phyloP scores from a whole-genome alignment of 495 filamentous ascomycete species.

The Xylaria longipes region DNA sequence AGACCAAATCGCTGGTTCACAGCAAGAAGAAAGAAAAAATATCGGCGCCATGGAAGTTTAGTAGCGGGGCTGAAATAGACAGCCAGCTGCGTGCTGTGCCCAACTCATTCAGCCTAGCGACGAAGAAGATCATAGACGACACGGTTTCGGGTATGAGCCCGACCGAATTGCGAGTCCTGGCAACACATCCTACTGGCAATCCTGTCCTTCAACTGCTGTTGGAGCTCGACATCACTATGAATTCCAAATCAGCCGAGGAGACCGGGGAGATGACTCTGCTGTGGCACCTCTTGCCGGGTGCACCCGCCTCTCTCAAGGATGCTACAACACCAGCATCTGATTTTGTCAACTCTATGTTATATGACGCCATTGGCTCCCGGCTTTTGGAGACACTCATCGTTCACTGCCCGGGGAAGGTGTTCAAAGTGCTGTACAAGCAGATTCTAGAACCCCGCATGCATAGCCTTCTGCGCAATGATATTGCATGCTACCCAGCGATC shows the following conservation, averaged over 20 bases:
- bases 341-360: slow-evolving; percentile 86
- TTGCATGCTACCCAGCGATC: slow-evolving; percentile 83
- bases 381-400: slow-evolving; percentile 84
- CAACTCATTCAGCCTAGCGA: slow-evolving; percentile 72
- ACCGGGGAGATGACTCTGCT: slow-evolving; percentile 43
- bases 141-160: slow-evolving; percentile 73
- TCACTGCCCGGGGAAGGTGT: slow-evolving; percentile 81
- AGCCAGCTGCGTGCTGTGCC: slow-evolving; percentile 69
- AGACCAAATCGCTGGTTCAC: slow-evolving; percentile 72
- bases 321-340: slow-evolving; percentile 49
- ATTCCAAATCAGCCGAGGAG: slow-evolving; percentile 65
- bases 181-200: slow-evolving; percentile 86
- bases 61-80: slow-evolving; percentile 46
- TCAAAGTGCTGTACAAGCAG: slow-evolving; percentile 80
- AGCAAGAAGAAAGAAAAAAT: slow-evolving; percentile 91
- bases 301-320: slow-evolving; percentile 52
- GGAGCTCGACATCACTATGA: slow-evolving; percentile 78
- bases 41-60: slow-evolving; percentile 52
- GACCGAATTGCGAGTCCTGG: slow-evolving; percentile 76
- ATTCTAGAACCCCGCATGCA: slow-evolving; percentile 78
- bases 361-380: slow-evolving; percentile 87
- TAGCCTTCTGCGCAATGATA: slow-evolving; percentile 83
- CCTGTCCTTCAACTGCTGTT: slow-evolving; percentile 87
- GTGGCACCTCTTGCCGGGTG: slow-evolving; percentile 51
- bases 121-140: slow-evolving; percentile 79